phyloP scores from a whole-genome alignment of 805 yeast species.

The Zygosaccharomyces gambellarensis region DNA sequence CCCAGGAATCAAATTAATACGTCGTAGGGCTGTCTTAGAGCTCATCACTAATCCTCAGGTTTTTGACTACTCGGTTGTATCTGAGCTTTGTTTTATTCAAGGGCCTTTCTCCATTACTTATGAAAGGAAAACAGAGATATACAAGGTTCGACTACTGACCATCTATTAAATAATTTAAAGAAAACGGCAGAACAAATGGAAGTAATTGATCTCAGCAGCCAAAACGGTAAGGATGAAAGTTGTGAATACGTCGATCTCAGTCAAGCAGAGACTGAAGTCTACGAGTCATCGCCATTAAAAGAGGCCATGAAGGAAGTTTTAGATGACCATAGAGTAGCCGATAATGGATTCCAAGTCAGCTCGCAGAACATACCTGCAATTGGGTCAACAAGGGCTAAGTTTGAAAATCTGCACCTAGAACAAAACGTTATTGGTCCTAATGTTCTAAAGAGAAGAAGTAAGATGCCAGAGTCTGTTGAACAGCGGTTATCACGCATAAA shows the following conservation, averaged over 20 bases:
- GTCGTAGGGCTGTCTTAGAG: conserved; percentile 14
- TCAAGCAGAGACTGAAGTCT: conserved; percentile 3
- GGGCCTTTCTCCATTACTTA: background rate
- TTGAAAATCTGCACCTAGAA: background rate
- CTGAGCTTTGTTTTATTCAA: background rate
- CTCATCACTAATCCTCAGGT: conserved; percentile 1
- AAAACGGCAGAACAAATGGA: conserved; percentile 3
- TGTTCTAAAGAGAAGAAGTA: background rate
- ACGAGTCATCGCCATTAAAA: background rate
- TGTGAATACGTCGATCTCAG: conserved; percentile 4
- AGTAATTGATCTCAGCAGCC: conserved; percentile 6
- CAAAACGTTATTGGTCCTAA: background rate
- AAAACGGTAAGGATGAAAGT: background rate
- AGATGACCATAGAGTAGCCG: background rate
- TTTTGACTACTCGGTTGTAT: background rate
- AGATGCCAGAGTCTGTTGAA: background rate
- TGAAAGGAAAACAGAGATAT: background rate
- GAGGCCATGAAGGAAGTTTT: background rate
- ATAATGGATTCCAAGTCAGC: background rate
- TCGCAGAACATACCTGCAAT: background rate
- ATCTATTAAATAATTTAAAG: background rate
- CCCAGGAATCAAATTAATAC: conserved; percentile 14
- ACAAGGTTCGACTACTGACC: background rate
- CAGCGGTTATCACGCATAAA: conserved; percentile 12
- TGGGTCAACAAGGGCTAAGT: background rate